Evolutionary conservation across 2,329 filamentous ascomycete genomes (phyloP).

Genomic region (Alternaria angustiovoidea): DNA sequence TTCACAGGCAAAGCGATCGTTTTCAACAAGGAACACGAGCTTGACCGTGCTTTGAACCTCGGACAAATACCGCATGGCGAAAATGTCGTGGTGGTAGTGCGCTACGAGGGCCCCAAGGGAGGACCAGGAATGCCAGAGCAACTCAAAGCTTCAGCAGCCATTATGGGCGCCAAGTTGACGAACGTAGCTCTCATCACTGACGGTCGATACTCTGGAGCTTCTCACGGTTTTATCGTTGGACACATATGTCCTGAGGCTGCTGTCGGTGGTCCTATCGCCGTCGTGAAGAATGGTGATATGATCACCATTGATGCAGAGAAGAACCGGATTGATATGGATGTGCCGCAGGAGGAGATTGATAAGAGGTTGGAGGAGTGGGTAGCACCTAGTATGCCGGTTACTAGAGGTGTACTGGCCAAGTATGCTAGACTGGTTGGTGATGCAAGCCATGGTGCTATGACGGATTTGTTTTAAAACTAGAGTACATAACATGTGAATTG

Average conservation of each 20-base stretch:
- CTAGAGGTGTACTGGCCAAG: slow-evolving; percentile 86
- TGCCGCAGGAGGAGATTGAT: slow-evolving; percentile 75
- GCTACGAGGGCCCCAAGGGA: slow-evolving; percentile 92
- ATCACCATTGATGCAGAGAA: slow-evolving; percentile 86
- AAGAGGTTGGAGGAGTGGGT: slow-evolving; percentile 72
- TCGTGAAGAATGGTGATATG: slow-evolving; percentile 80
- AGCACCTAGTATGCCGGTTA: slow-evolving; percentile 74
- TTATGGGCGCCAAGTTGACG: slow-evolving; percentile 88
- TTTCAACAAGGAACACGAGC: slow-evolving; percentile 84
- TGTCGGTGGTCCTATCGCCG: slow-evolving; percentile 84
- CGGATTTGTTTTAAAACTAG: slow-evolving; percentile 69
- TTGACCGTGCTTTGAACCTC: slow-evolving; percentile 76
- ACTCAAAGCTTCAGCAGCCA: slow-evolving; percentile 83
- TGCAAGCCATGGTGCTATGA: slow-evolving; percentile 90
- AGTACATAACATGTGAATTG: not conserved
- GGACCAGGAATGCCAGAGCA: slow-evolving; percentile 97
- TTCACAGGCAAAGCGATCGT: slow-evolving; percentile 85
- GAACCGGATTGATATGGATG: slow-evolving; percentile 75
- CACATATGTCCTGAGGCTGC: slow-evolving; percentile 92
- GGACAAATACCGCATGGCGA: slow-evolving; percentile 77
- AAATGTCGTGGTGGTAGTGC: slow-evolving; percentile 87
- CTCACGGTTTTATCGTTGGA: slow-evolving; percentile 91
- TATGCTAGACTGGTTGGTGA: slow-evolving; percentile 88
- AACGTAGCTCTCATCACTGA: slow-evolving; percentile 94
- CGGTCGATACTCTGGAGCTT: slow-evolving; percentile 86